Conservation (phyloP, 805 yeast genomes). For the Phaffomyces opuntiae region DNA sequence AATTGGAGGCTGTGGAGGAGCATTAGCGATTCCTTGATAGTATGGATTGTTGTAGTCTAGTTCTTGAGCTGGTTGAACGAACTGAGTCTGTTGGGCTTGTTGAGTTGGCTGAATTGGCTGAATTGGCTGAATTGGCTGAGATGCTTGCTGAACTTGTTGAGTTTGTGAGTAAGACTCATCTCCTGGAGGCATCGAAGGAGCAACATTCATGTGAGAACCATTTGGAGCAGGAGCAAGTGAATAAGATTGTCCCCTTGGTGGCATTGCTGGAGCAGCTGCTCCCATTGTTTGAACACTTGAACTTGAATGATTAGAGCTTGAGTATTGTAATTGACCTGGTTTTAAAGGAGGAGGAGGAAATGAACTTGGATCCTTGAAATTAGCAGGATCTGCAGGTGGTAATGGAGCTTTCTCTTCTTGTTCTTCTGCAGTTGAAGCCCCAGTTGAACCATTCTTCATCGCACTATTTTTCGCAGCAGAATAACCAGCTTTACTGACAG, state of each 20-base stretch:
- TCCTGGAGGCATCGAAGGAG: not conserved
- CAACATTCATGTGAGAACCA: not conserved
- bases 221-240: not conserved
- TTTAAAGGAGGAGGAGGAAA: conserved; percentile 35
- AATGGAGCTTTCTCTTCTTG: not conserved
- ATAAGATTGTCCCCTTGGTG: too few species aligned
- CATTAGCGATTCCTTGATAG: conserved; percentile 7
- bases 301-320: too few species aligned
- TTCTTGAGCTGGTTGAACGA: not conserved
- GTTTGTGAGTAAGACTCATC: not conserved
- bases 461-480: conserved; percentile 29
- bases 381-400: not conserved
- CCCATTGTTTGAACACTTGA: conserved; percentile 13
- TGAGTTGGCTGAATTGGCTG: conserved; percentile 5
- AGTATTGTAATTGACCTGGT: conserved; percentile 30
- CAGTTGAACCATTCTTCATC: not conserved
- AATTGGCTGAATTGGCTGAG: conserved; percentile 2
- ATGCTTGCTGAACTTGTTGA: conserved; percentile 2
- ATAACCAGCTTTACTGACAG: conserved; percentile 34
- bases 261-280: not conserved
- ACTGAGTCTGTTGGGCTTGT: conserved; percentile 1
- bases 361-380: conserved; percentile 10
- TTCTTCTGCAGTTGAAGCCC: not conserved
- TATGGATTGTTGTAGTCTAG: conserved; percentile 15
- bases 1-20: not conserved